phyloP scores from a whole-genome alignment of 73 alveolate species.

The Paramecium biaurelia region DNA sequence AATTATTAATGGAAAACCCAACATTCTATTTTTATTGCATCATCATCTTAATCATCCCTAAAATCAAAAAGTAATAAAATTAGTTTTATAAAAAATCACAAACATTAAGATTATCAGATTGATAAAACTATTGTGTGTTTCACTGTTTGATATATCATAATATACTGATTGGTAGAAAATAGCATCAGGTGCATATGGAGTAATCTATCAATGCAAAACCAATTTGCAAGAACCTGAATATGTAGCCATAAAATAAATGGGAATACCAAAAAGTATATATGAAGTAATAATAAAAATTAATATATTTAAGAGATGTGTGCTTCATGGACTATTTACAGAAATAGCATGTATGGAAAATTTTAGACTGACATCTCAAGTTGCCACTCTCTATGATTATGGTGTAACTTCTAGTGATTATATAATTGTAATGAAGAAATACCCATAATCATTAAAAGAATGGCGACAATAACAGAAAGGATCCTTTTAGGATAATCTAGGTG shows the following conservation, averaged over 20 bases:
- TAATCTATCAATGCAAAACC: slow-evolving; percentile 89
- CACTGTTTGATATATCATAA: slow-evolving; percentile 83
- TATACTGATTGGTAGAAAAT: slow-evolving; percentile 89
- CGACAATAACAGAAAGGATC: slow-evolving; percentile 78
- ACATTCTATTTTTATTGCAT: slow-evolving; percentile 90
- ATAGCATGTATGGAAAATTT: slow-evolving; percentile 94
- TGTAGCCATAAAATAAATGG: slow-evolving; percentile 96
- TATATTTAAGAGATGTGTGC: slow-evolving; percentile 80
- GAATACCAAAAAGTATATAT: slow-evolving; percentile 89
- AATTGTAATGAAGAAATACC: slow-evolving; percentile 95
- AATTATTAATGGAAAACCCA: slow-evolving; percentile 89
- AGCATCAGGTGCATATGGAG: slow-evolving; percentile 98
- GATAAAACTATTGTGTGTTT: slow-evolving; percentile 84
- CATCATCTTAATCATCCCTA: slow-evolving; percentile 93
- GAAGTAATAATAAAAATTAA: slow-evolving; percentile 33
- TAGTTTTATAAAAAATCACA: slow-evolving; percentile 76
- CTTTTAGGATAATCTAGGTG: slow-evolving; percentile 83
- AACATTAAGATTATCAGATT: slow-evolving; percentile 88
- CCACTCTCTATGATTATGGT: slow-evolving; percentile 98
- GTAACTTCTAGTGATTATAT: slow-evolving; percentile 90
- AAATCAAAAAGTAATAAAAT: slow-evolving; percentile 82
- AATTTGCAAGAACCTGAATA: slow-evolving; percentile 86
- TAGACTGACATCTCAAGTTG: slow-evolving; percentile 90
- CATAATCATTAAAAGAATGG: slow-evolving; percentile 93
- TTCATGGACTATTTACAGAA: slow-evolving; percentile 96